A percentile compares a stretch with the other conserved stretches of the same genome.
Evolutionary conservation across 148 eudicot genomes (phyloP).

Genomic region (Agrostemma githago): DNA sequence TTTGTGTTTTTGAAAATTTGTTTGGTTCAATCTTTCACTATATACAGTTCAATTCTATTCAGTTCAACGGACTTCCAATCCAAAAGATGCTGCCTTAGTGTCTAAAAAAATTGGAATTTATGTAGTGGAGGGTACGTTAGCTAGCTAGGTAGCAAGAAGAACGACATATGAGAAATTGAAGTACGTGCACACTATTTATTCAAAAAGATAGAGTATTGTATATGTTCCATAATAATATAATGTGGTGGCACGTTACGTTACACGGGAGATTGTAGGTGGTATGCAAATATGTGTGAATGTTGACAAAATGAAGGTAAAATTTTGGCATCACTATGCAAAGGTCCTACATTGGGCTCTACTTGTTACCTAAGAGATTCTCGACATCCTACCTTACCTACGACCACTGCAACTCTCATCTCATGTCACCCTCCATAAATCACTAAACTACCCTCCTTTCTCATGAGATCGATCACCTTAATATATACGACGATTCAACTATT

Average conservation of each 20-base stretch:
- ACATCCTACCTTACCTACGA: neutral
- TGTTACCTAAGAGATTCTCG: neutral
- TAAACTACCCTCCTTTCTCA: neutral
- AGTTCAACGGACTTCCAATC: no score
- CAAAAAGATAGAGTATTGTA: no score
- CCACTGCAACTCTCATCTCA: neutral
- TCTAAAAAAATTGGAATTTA: neutral
- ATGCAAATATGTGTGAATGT: neutral
- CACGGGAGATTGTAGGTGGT: neutral
- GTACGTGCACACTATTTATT: neutral
- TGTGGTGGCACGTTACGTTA: constrained; percentile 23
- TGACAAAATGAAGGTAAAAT: neutral
- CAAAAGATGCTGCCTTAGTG: no score
- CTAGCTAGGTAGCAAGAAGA: neutral
- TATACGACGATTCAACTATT: no score
- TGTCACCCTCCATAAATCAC: neutral
- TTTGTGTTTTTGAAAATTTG: no score
- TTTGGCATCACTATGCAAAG: neutral
- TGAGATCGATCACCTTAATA: no score
- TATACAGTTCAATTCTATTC: no score
- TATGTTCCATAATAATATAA: neutral
- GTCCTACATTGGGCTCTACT: neutral
- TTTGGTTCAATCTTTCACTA: no score
- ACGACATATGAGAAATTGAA: neutral
- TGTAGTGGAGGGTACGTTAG: neutral